phyloP scores from a whole-genome alignment of 208 protist genomes.

The Leishmania amazonensis region DNA sequence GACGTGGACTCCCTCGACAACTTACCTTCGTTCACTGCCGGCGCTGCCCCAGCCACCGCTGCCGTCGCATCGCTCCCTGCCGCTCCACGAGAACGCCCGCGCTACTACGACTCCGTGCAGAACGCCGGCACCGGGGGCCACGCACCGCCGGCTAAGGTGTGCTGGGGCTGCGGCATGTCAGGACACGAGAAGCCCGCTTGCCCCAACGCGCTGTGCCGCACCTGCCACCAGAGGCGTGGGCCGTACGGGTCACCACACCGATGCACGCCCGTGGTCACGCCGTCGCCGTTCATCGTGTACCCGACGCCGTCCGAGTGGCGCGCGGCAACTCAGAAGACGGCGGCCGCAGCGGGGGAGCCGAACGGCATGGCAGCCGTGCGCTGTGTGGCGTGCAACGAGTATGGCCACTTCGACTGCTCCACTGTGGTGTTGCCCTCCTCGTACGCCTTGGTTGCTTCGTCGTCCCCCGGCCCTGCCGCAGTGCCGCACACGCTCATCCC shows the following conservation, averaged over 20 bases:
- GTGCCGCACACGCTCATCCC: slow-evolving; percentile 18
- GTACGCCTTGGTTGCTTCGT: not conserved
- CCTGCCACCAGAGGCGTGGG: slow-evolving; percentile 61
- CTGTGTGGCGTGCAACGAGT: slow-evolving; percentile 56
- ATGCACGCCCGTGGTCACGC: slow-evolving; percentile 25
- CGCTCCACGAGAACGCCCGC: slow-evolving; percentile 20
- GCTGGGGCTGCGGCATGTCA: slow-evolving; percentile 81
- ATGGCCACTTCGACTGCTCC: slow-evolving; percentile 79
- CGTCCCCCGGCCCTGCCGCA: slow-evolving; percentile 4
- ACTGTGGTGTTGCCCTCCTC: slow-evolving; percentile 7
- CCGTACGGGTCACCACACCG: slow-evolving; percentile 37
- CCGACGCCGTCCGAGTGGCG: slow-evolving; percentile 23
- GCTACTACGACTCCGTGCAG: slow-evolving; percentile 73
- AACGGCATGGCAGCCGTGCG: slow-evolving; percentile 53
- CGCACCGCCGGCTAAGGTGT: slow-evolving; percentile 56
- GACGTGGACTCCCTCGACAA: slow-evolving; percentile 9
- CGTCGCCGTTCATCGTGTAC: slow-evolving; percentile 58
- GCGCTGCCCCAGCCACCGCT: not conserved
- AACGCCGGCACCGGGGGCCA: slow-evolving; percentile 16
- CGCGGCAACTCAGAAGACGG: slow-evolving; percentile 14
- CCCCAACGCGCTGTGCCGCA: slow-evolving; percentile 70
- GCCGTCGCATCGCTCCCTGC: slow-evolving; percentile 1
- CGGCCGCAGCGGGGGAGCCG: slow-evolving; percentile 11
- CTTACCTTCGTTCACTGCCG: not conserved
- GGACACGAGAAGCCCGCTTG: slow-evolving; percentile 86